Base-by-base conservation (phyloP, 2,329 filamentous ascomycete genomes). In the Sphaerulina vaccinii region DNA sequence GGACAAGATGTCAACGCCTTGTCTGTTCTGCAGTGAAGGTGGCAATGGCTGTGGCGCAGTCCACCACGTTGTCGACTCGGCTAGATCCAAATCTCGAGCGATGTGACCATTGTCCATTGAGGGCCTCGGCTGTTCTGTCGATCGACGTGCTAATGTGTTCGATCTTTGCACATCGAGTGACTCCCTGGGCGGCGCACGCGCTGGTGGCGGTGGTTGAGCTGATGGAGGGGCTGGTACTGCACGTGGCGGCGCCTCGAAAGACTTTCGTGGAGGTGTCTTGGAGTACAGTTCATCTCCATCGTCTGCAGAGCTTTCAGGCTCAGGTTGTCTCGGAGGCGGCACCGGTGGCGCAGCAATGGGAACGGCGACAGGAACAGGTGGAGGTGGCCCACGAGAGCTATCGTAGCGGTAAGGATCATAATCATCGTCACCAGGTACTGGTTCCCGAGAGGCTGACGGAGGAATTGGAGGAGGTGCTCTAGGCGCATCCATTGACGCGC, bases 41-140 rank as follows among this genome's bases (percentile, higher is more conserved):
- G 93, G 93, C 1, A 91, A 80, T 32, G 83, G 83, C 56, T 88
- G 88, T 9, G 86, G 78, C 64, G 91, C 84, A 32, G 86, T 83
- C 91, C 92, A 99, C 93, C 93, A 99, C 44, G 85, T 81, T 15
- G 83, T 87, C 43, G 80, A 79, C 38, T 81, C 76, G 10, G 82
- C 85, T 32, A 97, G 76, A 64, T 97, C 91, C 50, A 97, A 73
- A 54, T 97, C 91, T 50, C 85, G 85, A 35, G 93, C 93, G 56
- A 97, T 92, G 65, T 85, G 95, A 1, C 90, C 88, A 38, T 86
- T 88, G 53, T 84, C 79, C 52, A 83, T 78, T 5, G 85, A 86
- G 1, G 88, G 85, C 40, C 92, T 83, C 33, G 80, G 71, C 50
- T 87, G 75, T 60, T 99, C 93, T 70, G 88, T 82, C 2, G 90